Conservation (phyloP, 768 basidiomycete genomes). For the Suillus cothurnatus region DNA sequence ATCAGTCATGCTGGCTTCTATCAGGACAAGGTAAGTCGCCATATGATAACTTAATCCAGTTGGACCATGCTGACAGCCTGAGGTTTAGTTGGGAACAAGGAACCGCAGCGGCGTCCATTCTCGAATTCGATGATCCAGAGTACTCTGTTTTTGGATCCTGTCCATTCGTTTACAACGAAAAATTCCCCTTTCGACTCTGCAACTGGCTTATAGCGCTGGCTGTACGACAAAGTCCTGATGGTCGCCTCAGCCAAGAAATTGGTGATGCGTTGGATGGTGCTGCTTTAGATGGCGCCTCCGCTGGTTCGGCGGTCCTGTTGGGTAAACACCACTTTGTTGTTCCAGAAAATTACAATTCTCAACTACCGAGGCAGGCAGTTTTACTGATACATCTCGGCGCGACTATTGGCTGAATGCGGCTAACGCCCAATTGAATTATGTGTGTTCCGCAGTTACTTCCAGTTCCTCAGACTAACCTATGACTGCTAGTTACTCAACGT, state of each 20-base stretch:
- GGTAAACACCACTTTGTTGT: constrained; percentile 14
- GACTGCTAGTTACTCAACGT: constrained; percentile 22
- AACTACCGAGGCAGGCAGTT: constrained; percentile 11
- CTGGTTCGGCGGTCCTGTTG: constrained; percentile 26
- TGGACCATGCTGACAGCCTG: neutral
- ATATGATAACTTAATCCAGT: neutral
- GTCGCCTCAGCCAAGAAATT: constrained; percentile 29
- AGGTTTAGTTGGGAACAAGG: constrained; percentile 32
- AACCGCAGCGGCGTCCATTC: constrained; percentile 26
- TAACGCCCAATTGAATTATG: constrained; percentile 25
- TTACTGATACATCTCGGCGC: constrained; percentile 17
- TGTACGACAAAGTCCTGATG: constrained; percentile 29
- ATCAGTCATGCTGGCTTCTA: constrained; percentile 26
- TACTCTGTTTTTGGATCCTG: constrained; percentile 27
- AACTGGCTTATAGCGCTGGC: constrained; percentile 29
- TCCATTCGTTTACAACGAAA: constrained; percentile 20
- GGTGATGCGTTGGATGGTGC: constrained; percentile 29
- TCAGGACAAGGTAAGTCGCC: constrained; percentile 26
- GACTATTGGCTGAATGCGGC: constrained; percentile 25
- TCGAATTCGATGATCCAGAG: constrained; percentile 27
- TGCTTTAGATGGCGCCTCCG: constrained; percentile 31
- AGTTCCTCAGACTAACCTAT: neutral
- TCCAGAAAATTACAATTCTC: neutral
- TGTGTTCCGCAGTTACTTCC: constrained; percentile 4
- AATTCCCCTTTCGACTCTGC: constrained; percentile 25